phyloP scores from a whole-genome alignment of 1,284 basidiomycete species.

The Naganishia cerealis region DNA sequence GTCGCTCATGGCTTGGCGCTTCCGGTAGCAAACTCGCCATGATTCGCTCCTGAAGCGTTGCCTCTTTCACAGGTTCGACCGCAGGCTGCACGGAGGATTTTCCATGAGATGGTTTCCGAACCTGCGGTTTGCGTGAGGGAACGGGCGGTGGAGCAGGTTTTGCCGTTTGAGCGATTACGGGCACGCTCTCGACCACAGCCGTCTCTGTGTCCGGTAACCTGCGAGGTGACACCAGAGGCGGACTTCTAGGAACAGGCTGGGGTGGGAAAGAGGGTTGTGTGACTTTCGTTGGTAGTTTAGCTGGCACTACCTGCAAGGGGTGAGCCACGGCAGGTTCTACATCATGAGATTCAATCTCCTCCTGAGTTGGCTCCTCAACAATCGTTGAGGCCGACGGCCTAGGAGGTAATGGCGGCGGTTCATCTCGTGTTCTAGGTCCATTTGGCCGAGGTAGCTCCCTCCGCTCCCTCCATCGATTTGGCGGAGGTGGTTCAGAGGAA shows the following conservation, averaged over 20 bases:
- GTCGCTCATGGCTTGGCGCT: slow-evolving; percentile 14
- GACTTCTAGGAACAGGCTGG: not conserved
- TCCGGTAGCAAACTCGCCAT: slow-evolving; percentile 13
- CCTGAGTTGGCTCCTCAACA: slow-evolving; percentile 19
- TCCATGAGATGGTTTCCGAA: slow-evolving; percentile 6
- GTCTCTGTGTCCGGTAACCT: not conserved
- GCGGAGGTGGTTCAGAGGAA: slow-evolving; percentile 55
- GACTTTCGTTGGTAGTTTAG: not conserved
- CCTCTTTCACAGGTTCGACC: slow-evolving; percentile 14
- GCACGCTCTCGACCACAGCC: not conserved
- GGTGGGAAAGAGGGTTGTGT: slow-evolving; percentile 14
- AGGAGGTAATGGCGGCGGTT: slow-evolving; percentile 43
- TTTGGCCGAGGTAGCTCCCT: slow-evolving; percentile 46
- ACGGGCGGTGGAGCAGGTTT: slow-evolving; percentile 2
- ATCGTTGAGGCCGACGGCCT: slow-evolving; percentile 32
- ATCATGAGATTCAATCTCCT: not conserved
- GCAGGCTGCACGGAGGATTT: not conserved
- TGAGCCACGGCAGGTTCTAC: not conserved
- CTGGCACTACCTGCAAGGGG: not conserved
- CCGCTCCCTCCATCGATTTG: slow-evolving; percentile 53
- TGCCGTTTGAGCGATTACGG: not conserved
- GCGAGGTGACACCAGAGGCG: not conserved
- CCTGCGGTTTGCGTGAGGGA: slow-evolving; percentile 15
- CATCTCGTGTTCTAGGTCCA: slow-evolving; percentile 42
- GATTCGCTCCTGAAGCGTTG: slow-evolving; percentile 20